Base-by-base conservation (phyloP, 2,329 filamentous ascomycete species). In the Mollisia scopiformis region DNA sequence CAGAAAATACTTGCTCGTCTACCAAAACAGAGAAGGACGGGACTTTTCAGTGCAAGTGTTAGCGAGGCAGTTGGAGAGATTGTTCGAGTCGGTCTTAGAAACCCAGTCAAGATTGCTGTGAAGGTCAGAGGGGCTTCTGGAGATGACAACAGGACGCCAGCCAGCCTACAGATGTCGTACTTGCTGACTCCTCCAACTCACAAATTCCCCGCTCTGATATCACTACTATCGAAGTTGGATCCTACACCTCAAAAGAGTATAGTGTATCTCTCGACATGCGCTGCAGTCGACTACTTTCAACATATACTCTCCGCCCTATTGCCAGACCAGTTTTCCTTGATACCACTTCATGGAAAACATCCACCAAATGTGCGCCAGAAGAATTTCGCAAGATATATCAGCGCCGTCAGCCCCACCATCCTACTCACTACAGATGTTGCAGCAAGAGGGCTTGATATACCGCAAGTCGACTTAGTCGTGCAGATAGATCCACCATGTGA, bases 1-100 rank as follows among this genome's bases (percentile, higher is more conserved):
- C 92, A 95, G 68, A 91, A 87, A 58, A 97, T 98, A 41, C 79
- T 99, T 23, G 86, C 87, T 0, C 85, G 90, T 16, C 78, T 99
- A 6, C 95, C 95, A 0, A 99, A 99, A 73, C 95, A 99, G 74
- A 84, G 95, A 55, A 85, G 95, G 52, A 99, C 95, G 0, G 95
- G 95, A 0, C 79, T 99, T 0, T 99, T 98, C 77, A 97, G 92
- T 71, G 95, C 95, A 13, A 96, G 91, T 70, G 91, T 99, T n/a
- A 95, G 90, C 69, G 95, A 98, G 73, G 95, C 95, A 1, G 91
- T 99, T 0, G 89, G 93, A 64, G 91, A 97, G 73, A 90, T 99
- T 57, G 93, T 99, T 55, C 86, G 93, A 35, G 92, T 97, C 7
- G 95, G 95, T 21, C 79, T 98, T 66, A 85, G 95, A 37, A 98